Evolutionary conservation across 495 filamentous ascomycete genomes (phyloP).

Genomic region (Amphirosellinia nigrospora): DNA sequence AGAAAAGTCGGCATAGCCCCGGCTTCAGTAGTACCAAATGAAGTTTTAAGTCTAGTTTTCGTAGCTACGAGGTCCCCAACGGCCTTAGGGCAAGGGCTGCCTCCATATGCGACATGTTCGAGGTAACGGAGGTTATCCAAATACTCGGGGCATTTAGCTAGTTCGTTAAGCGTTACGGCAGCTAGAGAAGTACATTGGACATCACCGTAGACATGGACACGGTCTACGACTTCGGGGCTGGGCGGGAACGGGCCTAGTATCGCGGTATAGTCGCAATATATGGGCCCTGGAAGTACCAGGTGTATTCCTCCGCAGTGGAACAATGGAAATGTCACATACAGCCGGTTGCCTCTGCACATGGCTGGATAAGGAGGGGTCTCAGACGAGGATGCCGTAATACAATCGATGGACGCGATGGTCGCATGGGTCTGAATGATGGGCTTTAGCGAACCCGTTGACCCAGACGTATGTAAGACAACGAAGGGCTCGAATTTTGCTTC

Average conservation of each 20-base stretch:
- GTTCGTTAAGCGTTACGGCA: not conserved
- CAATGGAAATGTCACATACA: conserved; percentile 16
- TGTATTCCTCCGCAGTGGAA: conserved; percentile 18
- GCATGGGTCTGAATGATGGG: conserved; percentile 55
- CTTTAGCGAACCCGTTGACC: conserved; percentile 61
- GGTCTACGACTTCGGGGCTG: not conserved
- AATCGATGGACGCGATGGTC: conserved; percentile 48
- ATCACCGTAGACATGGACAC: conserved; percentile 19
- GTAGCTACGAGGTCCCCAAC: conserved; percentile 43
- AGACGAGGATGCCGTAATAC: not conserved
- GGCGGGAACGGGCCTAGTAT: conserved; percentile 20
- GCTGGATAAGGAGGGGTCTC: not conserved
- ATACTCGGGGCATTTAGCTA: conserved; percentile 15
- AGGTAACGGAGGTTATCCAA: conserved; percentile 21
- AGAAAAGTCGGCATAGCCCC: conserved; percentile 34
- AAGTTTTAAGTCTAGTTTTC: conserved; percentile 41
- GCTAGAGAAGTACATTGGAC: not conserved
- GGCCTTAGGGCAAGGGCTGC: conserved; percentile 32
- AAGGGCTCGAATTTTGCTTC: conserved; percentile 48
- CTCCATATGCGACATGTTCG: not conserved
- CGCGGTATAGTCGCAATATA: conserved; percentile 6
- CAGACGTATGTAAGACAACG: conserved; percentile 61
- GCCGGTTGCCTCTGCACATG: not conserved
- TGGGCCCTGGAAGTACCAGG: not conserved
- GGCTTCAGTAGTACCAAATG: conserved; percentile 45